Conservation (phyloP, 345 rosid genomes). For the Anacardium occidentale region DNA sequence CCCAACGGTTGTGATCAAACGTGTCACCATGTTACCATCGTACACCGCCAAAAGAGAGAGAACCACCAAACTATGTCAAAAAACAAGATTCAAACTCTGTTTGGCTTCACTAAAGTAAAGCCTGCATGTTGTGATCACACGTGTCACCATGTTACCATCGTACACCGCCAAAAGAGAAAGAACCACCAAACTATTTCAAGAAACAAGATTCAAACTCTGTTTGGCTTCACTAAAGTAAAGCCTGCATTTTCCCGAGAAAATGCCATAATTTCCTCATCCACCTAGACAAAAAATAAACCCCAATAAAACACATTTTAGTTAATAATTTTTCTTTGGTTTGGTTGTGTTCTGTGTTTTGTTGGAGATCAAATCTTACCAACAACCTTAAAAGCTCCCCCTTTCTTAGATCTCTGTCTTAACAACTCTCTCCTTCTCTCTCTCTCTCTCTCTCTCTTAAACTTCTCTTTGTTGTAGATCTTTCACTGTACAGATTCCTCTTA, state of each 20-base stretch:
- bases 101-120: background rate
- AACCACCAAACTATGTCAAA: background rate
- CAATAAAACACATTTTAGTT: background rate
- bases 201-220: too few species aligned
- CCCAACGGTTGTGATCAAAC: background rate
- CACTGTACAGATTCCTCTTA: slow-evolving; percentile 22
- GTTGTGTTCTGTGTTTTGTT: background rate
- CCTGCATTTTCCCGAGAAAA: slow-evolving; percentile 36
- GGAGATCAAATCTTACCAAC: slow-evolving; percentile 11
- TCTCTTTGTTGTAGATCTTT: slow-evolving; percentile 19
- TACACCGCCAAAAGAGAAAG: too few species aligned
- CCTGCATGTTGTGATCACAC: background rate
- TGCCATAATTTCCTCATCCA: slow-evolving; percentile 34
- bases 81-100: background rate
- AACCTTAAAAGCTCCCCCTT: background rate
- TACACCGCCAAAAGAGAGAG: background rate
- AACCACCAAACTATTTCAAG: too few species aligned
- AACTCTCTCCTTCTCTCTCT: too few species aligned
- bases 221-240: background rate
- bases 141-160: too few species aligned
- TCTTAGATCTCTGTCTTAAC: slow-evolving; percentile 6
- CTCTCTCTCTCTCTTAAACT: background rate
- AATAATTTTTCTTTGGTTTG: background rate
- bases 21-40: background rate
- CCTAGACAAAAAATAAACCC: slow-evolving; percentile 19